These are phyloP conservation scores for Halophytophthora polymorphica DNA, from an alignment of 352 stramenopile genomes.

Conservation along the genomic window DNA sequence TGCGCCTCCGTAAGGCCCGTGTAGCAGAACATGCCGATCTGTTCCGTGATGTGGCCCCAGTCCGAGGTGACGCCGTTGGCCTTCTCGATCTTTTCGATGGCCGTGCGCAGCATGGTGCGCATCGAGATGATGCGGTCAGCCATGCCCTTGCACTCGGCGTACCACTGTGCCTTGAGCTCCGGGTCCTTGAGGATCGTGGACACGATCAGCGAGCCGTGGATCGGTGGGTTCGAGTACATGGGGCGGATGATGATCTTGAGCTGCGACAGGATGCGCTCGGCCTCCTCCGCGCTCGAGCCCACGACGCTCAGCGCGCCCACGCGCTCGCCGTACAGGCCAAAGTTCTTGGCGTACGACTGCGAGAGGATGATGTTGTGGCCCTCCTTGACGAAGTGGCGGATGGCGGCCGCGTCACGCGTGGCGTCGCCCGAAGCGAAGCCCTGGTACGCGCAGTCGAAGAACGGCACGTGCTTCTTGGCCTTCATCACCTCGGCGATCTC, in stretches of 20 bases:
- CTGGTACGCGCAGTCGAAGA: conserved; percentile 99
- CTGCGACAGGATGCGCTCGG: conserved; percentile 94
- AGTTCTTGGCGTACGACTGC: conserved; percentile 99
- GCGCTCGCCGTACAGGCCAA: conserved; percentile 99
- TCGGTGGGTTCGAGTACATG: conserved; percentile 99
- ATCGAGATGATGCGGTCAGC: conserved; percentile 95
- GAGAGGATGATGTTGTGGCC: conserved; percentile 96
- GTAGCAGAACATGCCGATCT: conserved; percentile 99
- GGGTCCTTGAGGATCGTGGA: conserved; percentile 94
- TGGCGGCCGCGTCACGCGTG: conserved; percentile 92
- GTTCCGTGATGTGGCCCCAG: conserved; percentile 98
- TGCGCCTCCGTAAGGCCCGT: conserved; percentile 95
- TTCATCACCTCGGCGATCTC: conserved; percentile 96
- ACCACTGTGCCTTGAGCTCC: conserved; percentile 92
- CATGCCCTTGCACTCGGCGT: conserved; percentile 95
- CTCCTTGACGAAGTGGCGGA: conserved; percentile 98
- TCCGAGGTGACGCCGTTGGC: conserved; percentile 77
- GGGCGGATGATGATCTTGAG: conserved; percentile 99
- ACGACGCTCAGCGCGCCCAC: conserved; percentile 97
- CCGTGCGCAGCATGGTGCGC: conserved; percentile 79
- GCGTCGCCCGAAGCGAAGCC: conserved; percentile 98
- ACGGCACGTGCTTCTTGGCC: conserved; percentile 94
- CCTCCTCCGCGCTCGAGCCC: conserved; percentile 92
- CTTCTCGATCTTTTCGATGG: conserved; percentile 79
- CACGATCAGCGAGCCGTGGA: conserved; percentile 98